Conservation (phyloP, 2,329 filamentous ascomycete genomes). For the Trichothecium sympodiale region DNA sequence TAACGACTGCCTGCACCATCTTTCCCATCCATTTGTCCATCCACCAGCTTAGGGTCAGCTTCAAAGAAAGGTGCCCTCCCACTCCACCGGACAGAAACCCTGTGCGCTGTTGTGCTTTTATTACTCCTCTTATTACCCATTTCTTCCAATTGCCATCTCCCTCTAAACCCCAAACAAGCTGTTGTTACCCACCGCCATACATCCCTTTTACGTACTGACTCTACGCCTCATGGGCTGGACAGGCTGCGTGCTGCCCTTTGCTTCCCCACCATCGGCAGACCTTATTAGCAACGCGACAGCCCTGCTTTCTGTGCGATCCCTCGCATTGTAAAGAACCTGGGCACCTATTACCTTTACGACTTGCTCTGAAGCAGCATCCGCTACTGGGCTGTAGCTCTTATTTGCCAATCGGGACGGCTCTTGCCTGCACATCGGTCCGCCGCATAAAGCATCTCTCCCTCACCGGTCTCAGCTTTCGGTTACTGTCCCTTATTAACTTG, state of each 20-base stretch:
- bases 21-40: too few relatives aligned
- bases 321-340: neutral
- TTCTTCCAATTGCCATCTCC: too few relatives aligned
- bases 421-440: neutral
- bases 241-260: slow-evolving; percentile 4
- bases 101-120: neutral
- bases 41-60: neutral
- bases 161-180: neutral
- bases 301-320: neutral
- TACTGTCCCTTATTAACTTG: neutral
- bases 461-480: neutral
- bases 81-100: neutral
- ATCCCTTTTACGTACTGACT: slow-evolving; percentile 24
- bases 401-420: too few relatives aligned
- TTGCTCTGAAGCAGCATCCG: neutral
- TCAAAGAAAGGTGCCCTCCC: neutral
- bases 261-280: slow-evolving; percentile 3
- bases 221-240: slow-evolving; percentile 5
- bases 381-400: neutral
- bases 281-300: neutral
- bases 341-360: neutral
- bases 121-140: neutral
- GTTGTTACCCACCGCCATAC: slow-evolving; percentile 17
- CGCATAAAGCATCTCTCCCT: slow-evolving; percentile 2
- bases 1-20: too few relatives aligned